Conservation (phyloP, 2,329 filamentous ascomycete genomes). For the Lojkania enalia region DNA sequence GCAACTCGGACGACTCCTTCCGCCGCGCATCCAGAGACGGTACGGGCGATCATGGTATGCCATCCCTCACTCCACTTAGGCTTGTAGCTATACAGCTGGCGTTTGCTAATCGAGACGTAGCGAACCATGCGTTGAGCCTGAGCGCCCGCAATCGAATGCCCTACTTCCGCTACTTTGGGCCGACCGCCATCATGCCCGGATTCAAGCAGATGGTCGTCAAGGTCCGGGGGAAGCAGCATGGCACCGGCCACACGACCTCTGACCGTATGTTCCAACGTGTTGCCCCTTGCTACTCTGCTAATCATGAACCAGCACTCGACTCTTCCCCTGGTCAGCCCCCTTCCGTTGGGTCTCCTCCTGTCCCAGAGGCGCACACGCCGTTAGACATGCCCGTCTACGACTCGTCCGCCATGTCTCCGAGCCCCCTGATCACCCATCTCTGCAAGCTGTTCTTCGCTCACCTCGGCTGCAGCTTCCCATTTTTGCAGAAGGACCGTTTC, state of each 20-base stretch:
- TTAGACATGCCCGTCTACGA: constrained; percentile 71
- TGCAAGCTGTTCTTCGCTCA: constrained; percentile 81
- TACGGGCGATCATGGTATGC: no score
- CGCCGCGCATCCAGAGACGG: constrained; percentile 4
- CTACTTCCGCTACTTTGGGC: constrained; percentile 89
- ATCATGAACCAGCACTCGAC: constrained; percentile 26
- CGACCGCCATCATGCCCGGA: constrained; percentile 86
- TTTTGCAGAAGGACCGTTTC: constrained; percentile 73
- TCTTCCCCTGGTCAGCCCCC: constrained; percentile 41
- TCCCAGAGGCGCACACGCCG: constrained; percentile 48
- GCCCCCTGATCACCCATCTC: constrained; percentile 74
- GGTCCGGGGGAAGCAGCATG: constrained; percentile 67
- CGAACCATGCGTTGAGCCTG: constrained; percentile 39
- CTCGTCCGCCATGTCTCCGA: constrained; percentile 70
- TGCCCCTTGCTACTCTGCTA: background rate
- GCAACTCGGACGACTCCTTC: constrained; percentile 25
- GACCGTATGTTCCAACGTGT: constrained; percentile 36
- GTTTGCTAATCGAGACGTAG: background rate
- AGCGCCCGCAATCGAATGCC: constrained; percentile 70
- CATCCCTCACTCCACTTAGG: background rate
- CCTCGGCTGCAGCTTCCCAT: constrained; percentile 84
- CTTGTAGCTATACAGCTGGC: background rate
- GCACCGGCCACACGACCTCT: constrained; percentile 61
- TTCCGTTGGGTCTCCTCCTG: constrained; percentile 31
- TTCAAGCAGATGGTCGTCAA: constrained; percentile 92